A percentile compares a stretch with the other conserved stretches of the same genome.
Evolutionary conservation across 139 green algal species (phyloP).

Genomic region (Chlamydomonas incerta): DNA sequence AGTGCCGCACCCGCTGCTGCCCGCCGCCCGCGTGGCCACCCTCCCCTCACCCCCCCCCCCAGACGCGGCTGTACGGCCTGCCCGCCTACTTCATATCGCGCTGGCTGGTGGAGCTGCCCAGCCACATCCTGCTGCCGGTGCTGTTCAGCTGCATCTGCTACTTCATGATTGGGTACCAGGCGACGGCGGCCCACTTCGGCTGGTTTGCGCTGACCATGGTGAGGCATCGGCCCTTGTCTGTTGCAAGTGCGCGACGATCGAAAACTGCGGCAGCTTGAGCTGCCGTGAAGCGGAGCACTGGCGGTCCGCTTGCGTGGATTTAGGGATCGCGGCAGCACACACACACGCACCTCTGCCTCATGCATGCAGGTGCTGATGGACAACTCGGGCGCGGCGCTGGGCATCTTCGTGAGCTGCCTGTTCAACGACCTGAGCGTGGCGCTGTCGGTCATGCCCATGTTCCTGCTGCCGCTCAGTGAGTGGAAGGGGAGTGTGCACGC

Average conservation of each 20-base stretch:
- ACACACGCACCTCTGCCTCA: background rate
- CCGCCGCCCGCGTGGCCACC: no score
- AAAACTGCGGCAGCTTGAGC: no score
- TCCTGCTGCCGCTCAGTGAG: slow-evolving; percentile 46
- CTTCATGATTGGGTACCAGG: slow-evolving; percentile 36
- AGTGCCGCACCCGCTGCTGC: no score
- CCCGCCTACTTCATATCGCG: slow-evolving; percentile 39
- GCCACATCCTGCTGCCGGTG: slow-evolving; percentile 37
- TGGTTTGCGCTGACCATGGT: slow-evolving; percentile 45
- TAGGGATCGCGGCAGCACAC: no score
- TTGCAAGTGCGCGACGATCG: no score
- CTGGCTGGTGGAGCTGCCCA: slow-evolving; percentile 40
- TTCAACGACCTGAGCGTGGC: slow-evolving; percentile 39
- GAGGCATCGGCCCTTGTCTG: no score
- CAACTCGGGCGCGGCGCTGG: slow-evolving; percentile 28
- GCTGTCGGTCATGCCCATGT: slow-evolving; percentile 44
- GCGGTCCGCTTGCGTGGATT: no score
- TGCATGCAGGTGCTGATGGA: slow-evolving; percentile 30
- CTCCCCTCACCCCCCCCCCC: no score
- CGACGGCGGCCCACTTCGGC: slow-evolving; percentile 15
- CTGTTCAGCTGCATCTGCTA: slow-evolving; percentile 28
- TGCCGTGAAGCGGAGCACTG: no score
- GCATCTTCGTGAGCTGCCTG: slow-evolving; percentile 49
- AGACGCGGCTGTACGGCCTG: slow-evolving; percentile 43
- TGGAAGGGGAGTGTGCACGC: no score